phyloP scores from a whole-genome alignment of 1,284 basidiomycete species.

The Volvariella surrecta region DNA sequence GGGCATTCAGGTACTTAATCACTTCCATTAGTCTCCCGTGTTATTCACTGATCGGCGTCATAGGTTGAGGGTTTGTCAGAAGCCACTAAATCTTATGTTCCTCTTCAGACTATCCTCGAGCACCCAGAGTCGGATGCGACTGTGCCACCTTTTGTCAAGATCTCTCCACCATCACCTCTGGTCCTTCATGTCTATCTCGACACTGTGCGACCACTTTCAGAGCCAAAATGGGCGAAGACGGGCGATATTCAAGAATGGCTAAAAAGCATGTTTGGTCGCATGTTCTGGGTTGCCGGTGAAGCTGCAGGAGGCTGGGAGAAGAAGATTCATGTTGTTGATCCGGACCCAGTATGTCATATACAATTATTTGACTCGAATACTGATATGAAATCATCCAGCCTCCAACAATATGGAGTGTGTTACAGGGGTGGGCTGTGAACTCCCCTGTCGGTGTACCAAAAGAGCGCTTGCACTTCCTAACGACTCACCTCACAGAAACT shows the following conservation, averaged over 20 bases:
- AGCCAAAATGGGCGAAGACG: constrained; percentile 93
- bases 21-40: constrained; percentile 12
- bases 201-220: constrained; percentile 79
- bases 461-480: constrained; percentile 82
- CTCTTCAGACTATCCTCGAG: constrained; percentile 42
- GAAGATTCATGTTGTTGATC: constrained; percentile 87
- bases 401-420: constrained; percentile 83
- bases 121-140: constrained; percentile 42
- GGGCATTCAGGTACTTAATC: constrained; percentile 58
- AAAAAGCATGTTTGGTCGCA: constrained; percentile 76
- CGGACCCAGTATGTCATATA: constrained; percentile 73
- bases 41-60: constrained; percentile 9
- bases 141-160: constrained; percentile 59
- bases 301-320: constrained; percentile 83
- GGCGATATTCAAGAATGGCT: constrained; percentile 93
- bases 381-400: constrained; percentile 39
- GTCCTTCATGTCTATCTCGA: constrained; percentile 70
- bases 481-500: constrained; percentile 76
- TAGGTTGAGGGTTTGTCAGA: constrained; percentile 76
- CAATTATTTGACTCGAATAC: constrained; percentile 11
- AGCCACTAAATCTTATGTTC: constrained; percentile 57
- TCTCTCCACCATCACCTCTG: constrained; percentile 39
- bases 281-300: constrained; percentile 71
- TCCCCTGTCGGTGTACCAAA: constrained; percentile 67
- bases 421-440: constrained; percentile 81